Base-by-base conservation (phyloP, 2,329 filamentous ascomycete genomes). In the Ascocoryne sarcoides region DNA sequence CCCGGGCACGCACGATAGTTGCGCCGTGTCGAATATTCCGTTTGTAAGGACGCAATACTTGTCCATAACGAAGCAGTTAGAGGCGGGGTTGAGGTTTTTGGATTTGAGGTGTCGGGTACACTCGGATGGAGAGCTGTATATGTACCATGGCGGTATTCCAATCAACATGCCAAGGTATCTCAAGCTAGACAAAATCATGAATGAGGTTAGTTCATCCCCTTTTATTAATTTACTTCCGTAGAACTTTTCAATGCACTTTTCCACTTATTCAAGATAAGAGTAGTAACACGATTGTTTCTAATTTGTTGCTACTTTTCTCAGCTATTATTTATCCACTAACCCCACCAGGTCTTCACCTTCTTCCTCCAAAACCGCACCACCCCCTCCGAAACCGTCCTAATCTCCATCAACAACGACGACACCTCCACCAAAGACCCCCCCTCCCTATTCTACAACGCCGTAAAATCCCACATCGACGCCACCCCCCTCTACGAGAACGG, bases 11-110 rank as follows among this genome's bases (percentile, higher is more conserved):
- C 82, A 86, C 63, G 85, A 86, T 59, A 82, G 79, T 15, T 71
- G 70, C 59, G 61, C 63, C 3, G 58, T 51, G 37, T 62, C 57
- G 5, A 68, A 82, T 60, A 64, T 70, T 19, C 81, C 81, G 0
- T 84, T 79, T 7, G 82, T 85, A n/a, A 73, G 81, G 30, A 85
- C 82, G 50, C 82, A 86, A 61, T 73, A 76, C 28, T 74, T 82
- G 14, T 68, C 70, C 20, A 69, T 80, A 0, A 60, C 62, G 32
- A 71, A 75, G 44, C 82, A 86, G 57, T 68, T 86, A n/a, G 65
- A 72, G 15, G 78, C 84, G 47, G 82, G 82, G 2, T 72, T 85
- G 32, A 77, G 82, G 26, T 85, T 85, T 65, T 73, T 86, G 48
- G 82, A 86, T 54, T 71, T 85, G 42, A 71, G 81, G 8, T 73